A percentile compares a stretch with the other conserved stretches of the same genome.
phyloP scores from a whole-genome alignment of 257 asterid genomes.

The Ajuga chamaepitys region DNA sequence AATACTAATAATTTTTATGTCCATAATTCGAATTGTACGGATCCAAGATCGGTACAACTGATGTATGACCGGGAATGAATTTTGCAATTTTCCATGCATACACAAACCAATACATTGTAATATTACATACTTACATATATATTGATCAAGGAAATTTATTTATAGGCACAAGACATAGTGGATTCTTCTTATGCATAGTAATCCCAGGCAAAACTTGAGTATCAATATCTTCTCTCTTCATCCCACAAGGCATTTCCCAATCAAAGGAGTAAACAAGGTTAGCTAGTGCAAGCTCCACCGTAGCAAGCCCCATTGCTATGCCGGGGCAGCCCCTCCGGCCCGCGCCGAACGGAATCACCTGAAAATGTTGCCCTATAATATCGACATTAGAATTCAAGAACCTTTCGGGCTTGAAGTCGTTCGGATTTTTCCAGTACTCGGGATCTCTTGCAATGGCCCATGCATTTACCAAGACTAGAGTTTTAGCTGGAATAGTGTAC shows the following conservation, averaged over 20 bases:
- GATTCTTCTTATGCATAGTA: conserved; percentile 41
- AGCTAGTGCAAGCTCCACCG: conserved; percentile 38
- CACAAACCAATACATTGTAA: no score
- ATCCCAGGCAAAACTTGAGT: conserved; percentile 30
- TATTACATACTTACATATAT: no score
- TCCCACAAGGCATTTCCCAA: conserved; percentile 35
- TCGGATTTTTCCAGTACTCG: conserved; percentile 24
- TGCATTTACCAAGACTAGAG: conserved; percentile 31
- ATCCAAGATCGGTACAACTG: no score
- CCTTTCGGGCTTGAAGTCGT: conserved; percentile 35
- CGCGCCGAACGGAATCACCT: conserved; percentile 38
- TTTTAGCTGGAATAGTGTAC: conserved; percentile 25
- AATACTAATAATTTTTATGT: no score
- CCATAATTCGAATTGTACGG: no score
- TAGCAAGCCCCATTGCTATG: conserved; percentile 30
- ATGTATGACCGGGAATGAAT: no score
- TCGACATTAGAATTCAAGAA: conserved; percentile 26
- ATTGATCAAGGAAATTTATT: no score
- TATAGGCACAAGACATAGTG: conserved; percentile 38
- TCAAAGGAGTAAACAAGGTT: conserved; percentile 34
- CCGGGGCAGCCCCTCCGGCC: conserved; percentile 50
- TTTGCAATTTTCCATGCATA: no score
- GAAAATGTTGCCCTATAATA: conserved; percentile 22
- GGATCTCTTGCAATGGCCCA: conserved; percentile 56
- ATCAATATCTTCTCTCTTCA: conserved; percentile 27